These are phyloP conservation scores for Erigeron philadelphicus DNA, from an alignment of 140 eudicot genomes.

Conservation along the genomic window DNA sequence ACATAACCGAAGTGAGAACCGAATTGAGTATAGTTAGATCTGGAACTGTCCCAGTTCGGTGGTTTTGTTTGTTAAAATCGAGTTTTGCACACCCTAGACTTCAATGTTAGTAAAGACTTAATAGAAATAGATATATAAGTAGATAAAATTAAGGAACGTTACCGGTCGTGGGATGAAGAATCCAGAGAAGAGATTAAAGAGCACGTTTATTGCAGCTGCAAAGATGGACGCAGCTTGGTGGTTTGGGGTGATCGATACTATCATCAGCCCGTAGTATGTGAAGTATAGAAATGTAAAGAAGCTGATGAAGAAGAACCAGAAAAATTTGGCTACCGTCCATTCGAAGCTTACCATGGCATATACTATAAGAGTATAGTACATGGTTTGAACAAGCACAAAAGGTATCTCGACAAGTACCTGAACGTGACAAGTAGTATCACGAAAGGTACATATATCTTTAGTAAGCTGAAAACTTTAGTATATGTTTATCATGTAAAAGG, in stretches of 20 bases:
- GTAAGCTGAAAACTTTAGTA: neutral
- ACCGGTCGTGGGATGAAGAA: slow-evolving; percentile 80
- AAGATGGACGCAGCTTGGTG: slow-evolving; percentile 68
- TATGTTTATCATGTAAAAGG: neutral
- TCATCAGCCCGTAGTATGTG: slow-evolving; percentile 78
- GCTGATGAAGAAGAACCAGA: slow-evolving; percentile 66
- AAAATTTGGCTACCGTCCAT: slow-evolving; percentile 59
- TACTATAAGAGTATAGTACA: slow-evolving; percentile 49
- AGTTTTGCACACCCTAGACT: neutral
- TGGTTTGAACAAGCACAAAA: slow-evolving; percentile 51
- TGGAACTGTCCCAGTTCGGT: too few species aligned
- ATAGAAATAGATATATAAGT: neutral
- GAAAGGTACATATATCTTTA: neutral
- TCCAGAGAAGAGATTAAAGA: slow-evolving; percentile 80
- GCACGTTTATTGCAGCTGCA: slow-evolving; percentile 58
- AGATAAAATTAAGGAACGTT: neutral
- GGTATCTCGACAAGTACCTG: slow-evolving; percentile 76
- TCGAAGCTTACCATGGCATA: slow-evolving; percentile 67
- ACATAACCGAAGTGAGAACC: too few species aligned
- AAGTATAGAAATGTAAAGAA: slow-evolving; percentile 66
- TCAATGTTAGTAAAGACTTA: neutral
- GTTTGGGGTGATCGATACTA: slow-evolving; percentile 69
- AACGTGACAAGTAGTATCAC: neutral
- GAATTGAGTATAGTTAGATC: too few species aligned
- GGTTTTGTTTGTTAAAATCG: too few species aligned